Base-by-base conservation (phyloP, 2,329 filamentous ascomycete genomes). In the Xylariaceae sp. region DNA sequence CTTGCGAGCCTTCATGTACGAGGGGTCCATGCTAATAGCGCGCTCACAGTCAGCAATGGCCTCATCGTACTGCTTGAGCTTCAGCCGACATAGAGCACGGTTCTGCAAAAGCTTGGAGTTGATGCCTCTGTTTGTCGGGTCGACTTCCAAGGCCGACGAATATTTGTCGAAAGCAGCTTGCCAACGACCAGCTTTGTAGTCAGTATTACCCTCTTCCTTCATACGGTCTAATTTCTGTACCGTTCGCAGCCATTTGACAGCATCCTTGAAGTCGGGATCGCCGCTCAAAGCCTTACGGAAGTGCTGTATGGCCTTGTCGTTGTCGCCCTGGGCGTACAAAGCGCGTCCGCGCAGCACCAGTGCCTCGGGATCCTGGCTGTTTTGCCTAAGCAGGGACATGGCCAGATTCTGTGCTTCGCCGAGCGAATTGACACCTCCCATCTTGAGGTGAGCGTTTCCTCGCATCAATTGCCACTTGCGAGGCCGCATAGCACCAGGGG, bases 51-150 rank as follows among this genome's bases (percentile, higher is more conserved):
- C 94, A 11, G 78, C 76, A 57, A 96, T 87, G 27, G 94, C 91
- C 17, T 81, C 80, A 19, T 86, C 82, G 69, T 85, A 96, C 60
- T 91, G 81, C 78, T 94, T 95, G 46, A 96, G 78, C 75, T 87
- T 86, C 52, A 86, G 84, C 56, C 85, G 82, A 69, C 90, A 94
- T 62, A 95, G 79, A 1, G 94, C 94, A 54, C 94, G 82, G 75
- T 99, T 99, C 70, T 95, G 90, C 44, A 95, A 78, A 43, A 97
- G 82, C 77, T 97, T 97, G 17, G 92, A 87, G 70, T 97, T 97
- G 61, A 89, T 96, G 62, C 88, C 86, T 71, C 89, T 89, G 78
- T 97, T 97, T 47, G 78, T 68, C 0, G 91, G 87, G 68, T 99
- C 94, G 42, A 99, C 82, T 42, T 86, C 83, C 32, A 99, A 75